phyloP scores from a whole-genome alignment of 495 filamentous ascomycete genomes.

The Penicillium malachiteum region DNA sequence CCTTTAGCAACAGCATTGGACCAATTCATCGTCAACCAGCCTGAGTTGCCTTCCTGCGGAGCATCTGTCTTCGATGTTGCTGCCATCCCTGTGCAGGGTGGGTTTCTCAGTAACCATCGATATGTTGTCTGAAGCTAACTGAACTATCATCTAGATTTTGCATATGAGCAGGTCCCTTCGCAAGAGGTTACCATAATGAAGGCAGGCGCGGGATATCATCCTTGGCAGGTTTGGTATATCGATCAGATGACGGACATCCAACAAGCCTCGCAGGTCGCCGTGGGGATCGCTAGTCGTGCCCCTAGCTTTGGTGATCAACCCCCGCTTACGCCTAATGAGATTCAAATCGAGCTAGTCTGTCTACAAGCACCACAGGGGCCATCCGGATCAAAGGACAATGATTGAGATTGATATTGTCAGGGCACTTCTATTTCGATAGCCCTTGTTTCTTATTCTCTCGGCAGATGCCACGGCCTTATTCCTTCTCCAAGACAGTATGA shows the following conservation, averaged over 20 bases:
- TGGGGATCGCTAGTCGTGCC: slow-evolving; percentile 41
- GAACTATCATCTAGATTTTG: slow-evolving; percentile 29
- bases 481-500: background rate
- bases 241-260: slow-evolving; percentile 35
- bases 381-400: slow-evolving; percentile 17
- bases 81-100: slow-evolving; percentile 39
- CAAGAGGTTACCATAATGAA: slow-evolving; percentile 30
- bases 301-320: slow-evolving; percentile 31
- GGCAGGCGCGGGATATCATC: slow-evolving; percentile 27
- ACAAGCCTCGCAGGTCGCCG: slow-evolving; percentile 41
- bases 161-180: slow-evolving; percentile 29
- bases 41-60: slow-evolving; percentile 29
- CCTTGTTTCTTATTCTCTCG: slow-evolving; percentile 1
- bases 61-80: slow-evolving; percentile 36
- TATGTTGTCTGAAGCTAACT: background rate
- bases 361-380: slow-evolving; percentile 39
- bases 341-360: slow-evolving; percentile 42
- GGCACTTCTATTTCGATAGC: background rate
- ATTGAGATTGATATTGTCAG: slow-evolving; percentile 3
- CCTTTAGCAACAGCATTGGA: slow-evolving; percentile 34
- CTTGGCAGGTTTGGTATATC: slow-evolving; percentile 44
- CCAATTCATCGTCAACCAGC: slow-evolving; percentile 26
- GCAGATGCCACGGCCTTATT: background rate
- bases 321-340: slow-evolving; percentile 29
- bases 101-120: slow-evolving; percentile 7